Evolutionary conservation across 2,329 filamentous ascomycete genomes (phyloP), one percentile per base, ranked within the genome.

Genomic region (Balansia obtecta): DNA sequence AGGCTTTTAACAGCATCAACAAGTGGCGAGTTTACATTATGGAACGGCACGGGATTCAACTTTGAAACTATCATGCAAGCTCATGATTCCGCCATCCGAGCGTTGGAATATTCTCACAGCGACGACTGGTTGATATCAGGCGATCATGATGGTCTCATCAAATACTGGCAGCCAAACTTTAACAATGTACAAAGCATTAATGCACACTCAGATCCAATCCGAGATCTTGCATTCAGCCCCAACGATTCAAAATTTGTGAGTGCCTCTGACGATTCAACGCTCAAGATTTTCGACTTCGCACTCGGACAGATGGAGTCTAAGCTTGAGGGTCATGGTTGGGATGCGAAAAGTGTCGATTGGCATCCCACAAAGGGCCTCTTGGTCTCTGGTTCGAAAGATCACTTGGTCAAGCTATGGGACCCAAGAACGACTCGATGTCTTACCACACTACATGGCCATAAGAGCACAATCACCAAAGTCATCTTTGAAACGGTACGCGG

Each of bases 21-120:
- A 57, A 97, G 91, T 65, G 93, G 93, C 62, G 93, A 98, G 65
- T 98, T 98, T 61, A 98, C 94, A 39, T 70, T 98, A 3, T 98
- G 93, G 93, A 98, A 98, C 65, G 93, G 93, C 55, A 97, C 91
- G 42, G 91, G 89, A 22, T 98, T 98, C 77, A 97, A 98, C 67
- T 98, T 98, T 60, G 93, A 98, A 71, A 97, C 93, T 3, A 96
- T 98, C 30, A 96, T 96, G 86, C 90, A 95, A 72, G 91, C 91
- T 39, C 91, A 97, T 67, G 91, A 96, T 68, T 82, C 83, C 50
- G 86, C 88, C 38, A 89, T 95, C 56, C 80, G 88, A 58, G 83
- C 86, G 10, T 75, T 90, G 44, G 81, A 82, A 56, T 98, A 95
- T 72, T 95, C 93, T 2, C 88, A 97, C 68, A 94, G 86, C 60